Evolutionary conservation across 2,329 filamentous ascomycete genomes (phyloP).

Genomic region (Cercospora sesami): DNA sequence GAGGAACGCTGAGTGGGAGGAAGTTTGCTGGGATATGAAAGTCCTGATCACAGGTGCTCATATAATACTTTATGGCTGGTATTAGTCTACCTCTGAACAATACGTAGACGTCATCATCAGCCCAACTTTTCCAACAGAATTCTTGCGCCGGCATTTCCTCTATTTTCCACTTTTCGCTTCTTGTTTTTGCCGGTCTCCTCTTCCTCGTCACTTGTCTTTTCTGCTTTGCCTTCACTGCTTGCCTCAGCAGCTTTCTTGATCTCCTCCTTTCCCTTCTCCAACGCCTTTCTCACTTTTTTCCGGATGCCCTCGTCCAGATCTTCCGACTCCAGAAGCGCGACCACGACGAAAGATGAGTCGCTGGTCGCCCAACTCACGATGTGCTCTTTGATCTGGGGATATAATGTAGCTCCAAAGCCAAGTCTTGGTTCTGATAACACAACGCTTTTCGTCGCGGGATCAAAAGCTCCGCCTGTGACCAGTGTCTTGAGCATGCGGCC

Average conservation of each 20-base stretch:
- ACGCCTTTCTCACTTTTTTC: conserved; percentile 64
- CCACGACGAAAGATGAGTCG: conserved; percentile 79
- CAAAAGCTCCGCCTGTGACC: conserved; percentile 84
- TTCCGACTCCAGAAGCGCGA: conserved; percentile 74
- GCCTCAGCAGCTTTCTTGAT: conserved; percentile 64
- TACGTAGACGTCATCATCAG: neutral
- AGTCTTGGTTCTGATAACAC: conserved; percentile 73
- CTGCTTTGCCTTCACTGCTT: conserved; percentile 63
- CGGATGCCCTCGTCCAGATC: conserved; percentile 63
- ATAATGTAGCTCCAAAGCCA: conserved; percentile 79
- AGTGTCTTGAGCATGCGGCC: conserved; percentile 89
- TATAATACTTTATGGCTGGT: neutral
- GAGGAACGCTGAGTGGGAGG: neutral
- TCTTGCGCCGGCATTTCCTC: conserved; percentile 51
- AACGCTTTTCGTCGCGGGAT: conserved; percentile 68
- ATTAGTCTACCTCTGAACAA: neutral
- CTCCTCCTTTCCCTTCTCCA: conserved; percentile 72
- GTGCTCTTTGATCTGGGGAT: conserved; percentile 72
- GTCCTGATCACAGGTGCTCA: neutral
- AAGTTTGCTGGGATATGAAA: neutral
- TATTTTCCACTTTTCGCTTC: conserved; percentile 29
- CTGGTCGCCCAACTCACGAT: conserved; percentile 83
- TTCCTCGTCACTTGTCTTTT: conserved; percentile 55
- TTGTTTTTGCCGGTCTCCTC: conserved; percentile 46
- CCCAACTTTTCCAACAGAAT: conserved; percentile 43